Evolutionary conservation across 2,329 filamentous ascomycete genomes (phyloP), one percentile per base, ranked within the genome.

Genomic region (Pseudogymnoascus verrucosus): DNA sequence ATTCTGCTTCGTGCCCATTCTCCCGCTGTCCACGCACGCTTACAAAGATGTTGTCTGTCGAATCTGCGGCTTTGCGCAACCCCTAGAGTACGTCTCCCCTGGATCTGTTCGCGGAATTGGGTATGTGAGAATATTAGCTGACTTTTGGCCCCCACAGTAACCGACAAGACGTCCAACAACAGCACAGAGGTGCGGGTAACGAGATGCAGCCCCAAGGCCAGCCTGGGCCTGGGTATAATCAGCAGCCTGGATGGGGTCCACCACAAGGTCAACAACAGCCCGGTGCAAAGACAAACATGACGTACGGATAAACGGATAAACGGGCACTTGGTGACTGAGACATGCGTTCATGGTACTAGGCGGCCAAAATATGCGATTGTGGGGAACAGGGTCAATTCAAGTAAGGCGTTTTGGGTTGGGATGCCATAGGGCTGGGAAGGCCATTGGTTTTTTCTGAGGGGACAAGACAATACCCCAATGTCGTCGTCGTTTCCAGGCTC

Each of bases 21-120:
- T 93, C 26, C 89, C 89, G 0, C 87, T 92, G 71, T 87, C 84
- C 54, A 78, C 87, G 67, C 81, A 84, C 64, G 85, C 84, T 63
- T 87, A 88, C 75, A 79, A 87, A 69, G 89, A 91, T 70, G 82
- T 93, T 63, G 78, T 81, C 65, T 93, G 89, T 78, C 82, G 85
- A 71, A 86, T 92, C 74, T 93, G 89, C 81, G 85, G 88, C 73
- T 92, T 91, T 73, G 82, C 84, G 67, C 88, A 93, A 73, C 84
- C 85, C 8, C 79, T 88, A 63, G 78, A 83, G 67, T 62, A 65
- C 39, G 31, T 16, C 6, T 11, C 11, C 34, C 34, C 39, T 31
- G 34, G 28, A 36, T 26, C 7, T 23, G 31, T 12, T 12, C 5
- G 8, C 16, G 28, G 10, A 19, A 19, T 34, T 16, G 28, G 28